Conservation (phyloP, 345 rosid genomes). For the Lumnitzera littorea region DNA sequence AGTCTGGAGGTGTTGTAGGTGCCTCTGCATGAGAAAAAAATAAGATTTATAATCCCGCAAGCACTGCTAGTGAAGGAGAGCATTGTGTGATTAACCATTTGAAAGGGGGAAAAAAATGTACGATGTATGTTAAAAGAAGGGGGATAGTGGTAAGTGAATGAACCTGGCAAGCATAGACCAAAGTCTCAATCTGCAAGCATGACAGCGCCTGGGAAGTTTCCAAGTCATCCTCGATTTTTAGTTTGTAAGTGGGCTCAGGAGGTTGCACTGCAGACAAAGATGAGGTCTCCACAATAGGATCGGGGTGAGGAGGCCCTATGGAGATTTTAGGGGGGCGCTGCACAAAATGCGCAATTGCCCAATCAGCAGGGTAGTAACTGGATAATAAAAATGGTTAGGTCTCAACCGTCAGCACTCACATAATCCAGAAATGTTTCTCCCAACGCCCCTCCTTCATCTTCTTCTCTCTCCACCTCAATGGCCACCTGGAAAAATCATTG, state of each 20-base stretch:
- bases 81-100: too few relatives aligned
- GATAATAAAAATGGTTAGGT: constrained; percentile 2
- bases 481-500: constrained; percentile 48
- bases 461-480: constrained; percentile 95
- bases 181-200: constrained; percentile 97
- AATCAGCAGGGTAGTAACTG: not conserved
- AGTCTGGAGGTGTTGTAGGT: constrained; percentile 82
- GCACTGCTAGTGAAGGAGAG: too few relatives aligned
- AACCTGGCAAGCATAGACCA: constrained; percentile 98
- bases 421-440: constrained; percentile 97
- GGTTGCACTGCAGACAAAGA: constrained; percentile 96
- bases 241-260: constrained; percentile 82
- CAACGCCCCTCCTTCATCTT: constrained; percentile 89
- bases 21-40: constrained; percentile 54
- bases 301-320: constrained; percentile 93
- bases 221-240: constrained; percentile 63
- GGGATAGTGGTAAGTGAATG: not conserved
- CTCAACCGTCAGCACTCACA: constrained; percentile 39
- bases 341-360: constrained; percentile 9
- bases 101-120: too few relatives aligned
- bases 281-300: constrained; percentile 94
- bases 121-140: too few relatives aligned
- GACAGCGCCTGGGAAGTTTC: constrained; percentile 73
- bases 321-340: constrained; percentile 90
- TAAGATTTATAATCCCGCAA: constrained; percentile 4